Percentiles rank a stretch among this genome's conserved stretches.
Evolutionary conservation across 2,329 filamentous ascomycete species (phyloP).

Genomic region (Alternaria consortialis): DNA sequence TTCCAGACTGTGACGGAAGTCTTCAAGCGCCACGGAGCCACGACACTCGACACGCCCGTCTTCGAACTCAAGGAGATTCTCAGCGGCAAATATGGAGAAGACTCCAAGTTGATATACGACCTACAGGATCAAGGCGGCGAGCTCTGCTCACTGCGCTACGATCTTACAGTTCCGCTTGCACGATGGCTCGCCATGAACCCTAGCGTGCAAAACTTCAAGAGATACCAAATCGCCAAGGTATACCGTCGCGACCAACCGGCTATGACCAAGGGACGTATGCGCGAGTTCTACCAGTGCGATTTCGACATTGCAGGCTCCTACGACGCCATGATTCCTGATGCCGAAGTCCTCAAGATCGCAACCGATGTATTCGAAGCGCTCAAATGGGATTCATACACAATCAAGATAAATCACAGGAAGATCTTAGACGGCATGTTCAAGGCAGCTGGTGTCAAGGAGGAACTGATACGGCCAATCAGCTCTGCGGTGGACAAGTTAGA

Average conservation of each 20-base stretch:
- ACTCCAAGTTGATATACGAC: slow-evolving; percentile 91
- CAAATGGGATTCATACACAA: slow-evolving; percentile 78
- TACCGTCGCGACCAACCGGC: slow-evolving; percentile 79
- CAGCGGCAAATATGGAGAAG: slow-evolving; percentile 89
- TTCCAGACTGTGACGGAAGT: slow-evolving; percentile 47
- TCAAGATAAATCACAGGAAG: slow-evolving; percentile 95
- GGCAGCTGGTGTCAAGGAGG: slow-evolving; percentile 85
- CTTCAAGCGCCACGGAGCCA: slow-evolving; percentile 51
- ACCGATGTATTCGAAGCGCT: slow-evolving; percentile 86
- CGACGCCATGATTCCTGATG: slow-evolving; percentile 91
- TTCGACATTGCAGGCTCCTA: slow-evolving; percentile 89
- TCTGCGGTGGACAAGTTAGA: slow-evolving; percentile 96
- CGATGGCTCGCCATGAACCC: slow-evolving; percentile 94
- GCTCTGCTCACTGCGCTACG: slow-evolving; percentile 83
- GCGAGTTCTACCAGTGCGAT: slow-evolving; percentile 97
- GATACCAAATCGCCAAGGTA: slow-evolving; percentile 95
- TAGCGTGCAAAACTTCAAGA: slow-evolving; percentile 82
- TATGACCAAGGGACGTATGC: slow-evolving; percentile 90
- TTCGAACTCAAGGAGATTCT: slow-evolving; percentile 90
- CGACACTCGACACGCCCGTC: slow-evolving; percentile 66
- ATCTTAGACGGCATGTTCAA: slow-evolving; percentile 92
- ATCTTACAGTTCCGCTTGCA: slow-evolving; percentile 88
- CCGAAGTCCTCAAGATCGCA: slow-evolving; percentile 85
- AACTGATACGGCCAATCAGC: slow-evolving; percentile 88
- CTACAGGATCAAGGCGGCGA: slow-evolving; percentile 88